Conservation (phyloP, 495 filamentous ascomycete species). For the Penicillium dipodomyicola region DNA sequence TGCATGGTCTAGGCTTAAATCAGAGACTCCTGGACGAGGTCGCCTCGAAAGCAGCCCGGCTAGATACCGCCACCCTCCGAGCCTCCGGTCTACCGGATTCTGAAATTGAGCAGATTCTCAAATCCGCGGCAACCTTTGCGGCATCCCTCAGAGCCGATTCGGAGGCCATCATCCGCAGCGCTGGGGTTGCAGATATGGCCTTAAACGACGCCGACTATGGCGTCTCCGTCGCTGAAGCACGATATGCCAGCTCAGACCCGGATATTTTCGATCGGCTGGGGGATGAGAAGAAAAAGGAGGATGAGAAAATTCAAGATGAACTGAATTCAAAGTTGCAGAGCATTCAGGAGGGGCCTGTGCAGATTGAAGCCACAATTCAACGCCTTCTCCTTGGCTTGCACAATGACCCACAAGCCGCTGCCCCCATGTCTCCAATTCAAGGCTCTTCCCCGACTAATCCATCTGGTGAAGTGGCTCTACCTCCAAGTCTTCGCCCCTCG, state of each 20-base stretch:
- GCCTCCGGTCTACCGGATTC: constrained; percentile 35
- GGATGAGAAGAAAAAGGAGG: constrained; percentile 52
- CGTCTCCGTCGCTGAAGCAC: constrained; percentile 53
- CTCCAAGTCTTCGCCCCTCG: constrained; percentile 23
- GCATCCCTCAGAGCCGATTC: constrained; percentile 47
- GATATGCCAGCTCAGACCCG: constrained; percentile 43
- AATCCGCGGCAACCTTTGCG: constrained; percentile 40
- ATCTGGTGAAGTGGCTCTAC: constrained; percentile 17
- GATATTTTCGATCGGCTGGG: constrained; percentile 45
- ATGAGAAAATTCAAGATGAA: constrained; percentile 47
- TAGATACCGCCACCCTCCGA: constrained; percentile 35
- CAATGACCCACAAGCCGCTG: constrained; percentile 29
- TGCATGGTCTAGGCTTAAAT: constrained; percentile 52
- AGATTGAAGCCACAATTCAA: constrained; percentile 34
- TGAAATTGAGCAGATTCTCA: constrained; percentile 47
- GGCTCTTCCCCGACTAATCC: constrained; percentile 17
- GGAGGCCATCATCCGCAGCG: constrained; percentile 50
- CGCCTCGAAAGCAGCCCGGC: constrained; percentile 36
- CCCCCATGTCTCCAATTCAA: constrained; percentile 7
- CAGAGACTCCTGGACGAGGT: constrained; percentile 53
- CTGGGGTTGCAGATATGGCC: constrained; percentile 46
- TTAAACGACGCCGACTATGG: constrained; percentile 55
- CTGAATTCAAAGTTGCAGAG: constrained; percentile 48
- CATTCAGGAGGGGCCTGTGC: constrained; percentile 41
- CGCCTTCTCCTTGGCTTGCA: constrained; percentile 31